Evolutionary conservation across 352 stramenopile species (phyloP).

Genomic region (Phytopythium vexans): DNA sequence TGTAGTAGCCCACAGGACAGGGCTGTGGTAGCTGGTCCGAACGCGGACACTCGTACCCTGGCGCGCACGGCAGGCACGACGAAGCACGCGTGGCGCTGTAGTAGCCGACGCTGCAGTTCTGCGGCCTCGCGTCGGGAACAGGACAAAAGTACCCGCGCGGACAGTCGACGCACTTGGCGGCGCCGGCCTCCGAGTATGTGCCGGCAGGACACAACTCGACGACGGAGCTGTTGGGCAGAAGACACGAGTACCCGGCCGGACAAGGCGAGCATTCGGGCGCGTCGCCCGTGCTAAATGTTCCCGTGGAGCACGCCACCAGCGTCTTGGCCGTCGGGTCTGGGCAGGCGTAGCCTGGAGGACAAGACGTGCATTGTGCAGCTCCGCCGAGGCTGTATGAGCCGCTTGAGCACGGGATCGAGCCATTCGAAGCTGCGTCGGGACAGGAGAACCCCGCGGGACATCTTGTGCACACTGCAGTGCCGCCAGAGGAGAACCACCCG

Average conservation of each 20-base stretch:
- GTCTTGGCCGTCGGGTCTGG: slow-evolving; percentile 49
- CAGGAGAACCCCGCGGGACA: slow-evolving; percentile 66
- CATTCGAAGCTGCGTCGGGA: slow-evolving; percentile 27
- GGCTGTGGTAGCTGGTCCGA: slow-evolving; percentile 66
- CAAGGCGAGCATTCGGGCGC: slow-evolving; percentile 61
- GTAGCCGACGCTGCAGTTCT: slow-evolving; percentile 72
- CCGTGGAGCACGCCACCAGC: slow-evolving; percentile 41
- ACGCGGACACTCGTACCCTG: slow-evolving; percentile 83
- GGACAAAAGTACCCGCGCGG: slow-evolving; percentile 83
- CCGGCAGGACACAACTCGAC: slow-evolving; percentile 54
- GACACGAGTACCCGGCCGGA: slow-evolving; percentile 76
- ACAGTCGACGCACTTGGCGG: slow-evolving; percentile 67
- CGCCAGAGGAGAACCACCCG: slow-evolving; percentile 36
- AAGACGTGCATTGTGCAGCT: slow-evolving; percentile 49
- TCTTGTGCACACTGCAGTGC: slow-evolving; percentile 45
- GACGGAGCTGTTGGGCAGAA: slow-evolving; percentile 53
- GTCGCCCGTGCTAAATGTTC: slow-evolving; percentile 52
- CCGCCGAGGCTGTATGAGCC: slow-evolving; percentile 65
- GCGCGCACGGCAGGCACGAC: slow-evolving; percentile 60
- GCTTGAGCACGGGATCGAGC: slow-evolving; percentile 31
- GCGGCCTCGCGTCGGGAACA: slow-evolving; percentile 49
- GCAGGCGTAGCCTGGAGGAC: slow-evolving; percentile 72
- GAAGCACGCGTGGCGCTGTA: slow-evolving; percentile 75
- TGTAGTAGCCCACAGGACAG: slow-evolving; percentile 89
- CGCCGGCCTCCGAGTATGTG: slow-evolving; percentile 62